Evolutionary conservation across 768 basidiomycete species (phyloP).

Genomic region (Lactarius psammicola): DNA sequence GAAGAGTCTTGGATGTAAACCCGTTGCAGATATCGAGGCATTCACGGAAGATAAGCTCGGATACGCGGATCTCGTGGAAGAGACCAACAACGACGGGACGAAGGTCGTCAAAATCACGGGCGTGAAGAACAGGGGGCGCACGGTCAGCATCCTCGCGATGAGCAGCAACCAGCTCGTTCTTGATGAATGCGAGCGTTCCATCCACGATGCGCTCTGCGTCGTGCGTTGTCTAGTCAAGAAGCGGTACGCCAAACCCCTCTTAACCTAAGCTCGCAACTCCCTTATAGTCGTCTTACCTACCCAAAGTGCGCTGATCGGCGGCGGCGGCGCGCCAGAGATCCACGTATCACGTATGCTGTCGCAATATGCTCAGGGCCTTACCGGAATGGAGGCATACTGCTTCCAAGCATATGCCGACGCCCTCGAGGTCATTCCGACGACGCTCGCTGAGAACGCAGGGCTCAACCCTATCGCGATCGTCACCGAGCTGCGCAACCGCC

Average conservation of each 20-base stretch:
- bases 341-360: constrained; percentile 90
- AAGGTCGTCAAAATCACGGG: constrained; percentile 95
- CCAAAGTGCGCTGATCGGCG: constrained; percentile 83
- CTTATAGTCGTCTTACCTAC: background rate
- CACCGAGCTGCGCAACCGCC: constrained; percentile 94
- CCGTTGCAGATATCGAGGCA: constrained; percentile 94
- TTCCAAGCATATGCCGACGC: constrained; percentile 99
- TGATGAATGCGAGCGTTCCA: constrained; percentile 94
- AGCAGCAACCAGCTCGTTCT: constrained; percentile 90
- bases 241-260: constrained; percentile 52
- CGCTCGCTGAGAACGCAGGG: constrained; percentile 97
- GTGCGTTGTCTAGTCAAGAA: constrained; percentile 98
- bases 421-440: constrained; percentile 95
- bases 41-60: constrained; percentile 98
- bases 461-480: constrained; percentile 98
- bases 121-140: constrained; percentile 90
- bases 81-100: constrained; percentile 73
- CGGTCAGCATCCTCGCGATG: constrained; percentile 93
- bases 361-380: constrained; percentile 88
- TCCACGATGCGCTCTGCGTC: constrained; percentile 99
- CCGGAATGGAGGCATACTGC: constrained; percentile 98
- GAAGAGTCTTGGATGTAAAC: constrained; percentile 93
- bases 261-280: background rate
- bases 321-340: constrained; percentile 97
- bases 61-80: constrained; percentile 93